Evolutionary conservation across 2,329 filamentous ascomycete genomes (phyloP), one percentile per base, ranked within the genome.

Genomic region (Neopestalotiopsis sp.): DNA sequence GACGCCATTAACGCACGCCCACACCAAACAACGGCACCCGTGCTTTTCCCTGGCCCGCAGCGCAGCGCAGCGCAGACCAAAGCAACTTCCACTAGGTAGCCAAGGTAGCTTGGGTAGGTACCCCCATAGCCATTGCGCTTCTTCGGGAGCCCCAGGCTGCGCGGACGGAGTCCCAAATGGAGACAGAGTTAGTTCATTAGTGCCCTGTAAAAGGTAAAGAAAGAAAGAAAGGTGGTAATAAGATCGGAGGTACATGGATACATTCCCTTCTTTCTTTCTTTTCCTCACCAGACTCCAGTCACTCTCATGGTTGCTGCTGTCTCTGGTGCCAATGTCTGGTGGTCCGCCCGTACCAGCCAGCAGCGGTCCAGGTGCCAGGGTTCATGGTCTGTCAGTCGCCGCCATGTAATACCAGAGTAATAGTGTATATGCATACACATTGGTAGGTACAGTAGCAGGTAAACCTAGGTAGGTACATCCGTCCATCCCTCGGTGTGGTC

Each of bases 1-100:
- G 45, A 20, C 57, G 59, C 74, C 73, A 76, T 28, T 75, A 76
- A 74, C 74, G 75, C 74, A 74, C 74, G 75, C 74, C 75, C 74
- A 76, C 75, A 74, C 73, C 71, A 73, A 38, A 38, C 72, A 73
- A 74, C 73, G 42, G 45, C 42, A 38, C 34, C 34, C 34, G 34
- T 38, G 34, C 34, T 38, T 38, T 28, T 28, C 71, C 70, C 70
- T 74, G 73, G 74, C 72, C 72, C 73, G 68, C 62, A 28, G 24
- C 24, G 24, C 24, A 24, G 24, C 24, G 24, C 24, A 28, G 24
- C 24, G 24, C 24, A 28, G 24, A 28, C 24, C 24, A 59, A 64
- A 73, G 71, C 62, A 73, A 69, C 24, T 69, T 72, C n/a, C 61
- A 49, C n/a, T 30, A 30, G 24, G 24, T 28, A 28, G 24, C 24